phyloP scores from a whole-genome alignment of 805 yeast genomes.

The Yarrowia sp. region DNA sequence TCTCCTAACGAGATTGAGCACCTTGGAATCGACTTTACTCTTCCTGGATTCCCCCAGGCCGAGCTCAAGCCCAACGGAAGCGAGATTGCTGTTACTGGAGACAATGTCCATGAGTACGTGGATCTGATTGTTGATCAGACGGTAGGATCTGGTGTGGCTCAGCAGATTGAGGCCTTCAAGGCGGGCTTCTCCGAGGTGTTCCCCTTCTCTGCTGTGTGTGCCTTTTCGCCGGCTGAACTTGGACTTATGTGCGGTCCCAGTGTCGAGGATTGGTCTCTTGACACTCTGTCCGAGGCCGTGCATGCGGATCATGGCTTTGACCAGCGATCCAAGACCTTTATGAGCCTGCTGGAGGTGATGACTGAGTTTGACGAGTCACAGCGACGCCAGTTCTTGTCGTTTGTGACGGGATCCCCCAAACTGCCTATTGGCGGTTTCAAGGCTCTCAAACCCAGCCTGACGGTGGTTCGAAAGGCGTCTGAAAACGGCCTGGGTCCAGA shows the following conservation, averaged over 20 bases:
- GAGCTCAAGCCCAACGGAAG: constrained; percentile 59
- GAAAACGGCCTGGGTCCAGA: constrained; percentile 66
- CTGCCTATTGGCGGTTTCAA: constrained; percentile 93
- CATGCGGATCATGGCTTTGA: constrained; percentile 90
- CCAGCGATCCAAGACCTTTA: constrained; percentile 62
- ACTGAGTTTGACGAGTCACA: constrained; percentile 51
- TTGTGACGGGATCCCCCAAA: constrained; percentile 89
- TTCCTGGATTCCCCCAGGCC: constrained; percentile 71
- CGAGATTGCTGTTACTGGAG: constrained; percentile 45
- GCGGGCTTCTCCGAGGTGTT: constrained; percentile 80
- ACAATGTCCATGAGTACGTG: constrained; percentile 59
- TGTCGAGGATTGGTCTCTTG: constrained; percentile 75
- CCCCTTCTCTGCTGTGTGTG: constrained; percentile 66
- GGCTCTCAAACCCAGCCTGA: constrained; percentile 72
- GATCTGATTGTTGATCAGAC: constrained; percentile 54
- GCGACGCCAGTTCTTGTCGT: constrained; percentile 73
- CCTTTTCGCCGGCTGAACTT: constrained; percentile 74
- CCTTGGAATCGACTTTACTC: constrained; percentile 58
- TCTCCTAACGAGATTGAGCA: constrained; percentile 44
- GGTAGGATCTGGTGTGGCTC: constrained; percentile 57
- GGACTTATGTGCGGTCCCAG: constrained; percentile 68
- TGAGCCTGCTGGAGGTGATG: constrained; percentile 60
- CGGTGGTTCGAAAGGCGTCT: constrained; percentile 73
- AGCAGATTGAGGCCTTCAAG: constrained; percentile 65
- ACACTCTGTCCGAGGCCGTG: constrained; percentile 54